phyloP scores from a whole-genome alignment of 305 asterid species.

The Rubia peregrina region DNA sequence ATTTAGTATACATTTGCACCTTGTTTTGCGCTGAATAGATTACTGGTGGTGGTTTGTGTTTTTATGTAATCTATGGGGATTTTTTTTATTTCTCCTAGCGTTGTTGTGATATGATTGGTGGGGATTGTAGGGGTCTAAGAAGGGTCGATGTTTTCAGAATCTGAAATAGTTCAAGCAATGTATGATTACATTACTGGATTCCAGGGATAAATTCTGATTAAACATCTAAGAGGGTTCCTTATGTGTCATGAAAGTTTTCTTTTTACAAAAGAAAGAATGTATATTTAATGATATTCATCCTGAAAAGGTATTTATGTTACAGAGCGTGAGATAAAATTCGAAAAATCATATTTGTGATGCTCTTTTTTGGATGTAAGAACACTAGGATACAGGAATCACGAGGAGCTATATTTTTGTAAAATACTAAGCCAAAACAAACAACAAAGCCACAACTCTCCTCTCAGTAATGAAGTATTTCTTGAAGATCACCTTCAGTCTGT shows the following conservation, averaged over 20 bases:
- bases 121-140: conserved; percentile 48
- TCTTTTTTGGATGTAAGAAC: too few species aligned
- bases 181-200: conserved; percentile 38
- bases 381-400: too few species aligned
- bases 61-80: background rate
- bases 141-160: conserved; percentile 49
- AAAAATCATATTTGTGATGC: too few species aligned
- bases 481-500: too few species aligned
- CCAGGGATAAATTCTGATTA: conserved; percentile 38
- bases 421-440: too few species aligned
- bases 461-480: too few species aligned
- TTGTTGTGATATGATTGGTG: background rate
- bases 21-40: conserved; percentile 32
- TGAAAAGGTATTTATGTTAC: too few species aligned
- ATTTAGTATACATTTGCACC: conserved; percentile 39
- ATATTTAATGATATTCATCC: too few species aligned
- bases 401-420: too few species aligned
- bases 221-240: conserved; percentile 32
- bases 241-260: conserved; percentile 12
- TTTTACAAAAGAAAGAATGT: too few species aligned
- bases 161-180: conserved; percentile 35
- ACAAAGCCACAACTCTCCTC: too few species aligned
- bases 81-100: background rate
- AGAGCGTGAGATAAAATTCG: too few species aligned
- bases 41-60: background rate